Percentiles rank a stretch among this genome's conserved stretches.
phyloP scores from a whole-genome alignment of 306 rosid genomes.

The Benincasa hispida region DNA sequence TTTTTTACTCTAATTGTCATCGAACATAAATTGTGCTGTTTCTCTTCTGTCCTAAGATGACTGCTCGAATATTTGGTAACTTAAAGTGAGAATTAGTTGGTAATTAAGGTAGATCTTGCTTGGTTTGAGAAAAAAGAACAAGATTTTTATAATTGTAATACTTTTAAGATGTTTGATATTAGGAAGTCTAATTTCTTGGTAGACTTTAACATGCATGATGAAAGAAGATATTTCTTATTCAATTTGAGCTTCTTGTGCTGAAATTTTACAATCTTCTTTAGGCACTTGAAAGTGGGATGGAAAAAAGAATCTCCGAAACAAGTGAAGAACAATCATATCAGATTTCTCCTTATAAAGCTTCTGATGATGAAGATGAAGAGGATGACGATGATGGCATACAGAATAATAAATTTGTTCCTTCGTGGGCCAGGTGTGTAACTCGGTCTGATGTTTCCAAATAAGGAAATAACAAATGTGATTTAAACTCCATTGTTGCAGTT shows the following conservation, averaged over 20 bases:
- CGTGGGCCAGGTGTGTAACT: constrained; percentile 77
- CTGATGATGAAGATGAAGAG: constrained; percentile 85
- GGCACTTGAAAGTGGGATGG: constrained; percentile 30
- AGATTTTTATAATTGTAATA: neutral
- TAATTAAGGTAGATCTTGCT: neutral
- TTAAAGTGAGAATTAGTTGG: neutral
- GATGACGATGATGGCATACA: constrained; percentile 24
- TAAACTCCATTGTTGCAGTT: neutral
- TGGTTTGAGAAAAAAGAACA: neutral
- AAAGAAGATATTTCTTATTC: too few species aligned
- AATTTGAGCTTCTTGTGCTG: constrained; percentile 7
- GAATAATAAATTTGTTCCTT: constrained; percentile 53
- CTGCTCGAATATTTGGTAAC: neutral
- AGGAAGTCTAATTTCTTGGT: neutral
- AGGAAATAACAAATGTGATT: neutral
- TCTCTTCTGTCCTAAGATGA: neutral
- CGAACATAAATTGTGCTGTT: neutral
- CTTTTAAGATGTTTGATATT: neutral
- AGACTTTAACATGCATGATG: too few species aligned
- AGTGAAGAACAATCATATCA: constrained; percentile 59
- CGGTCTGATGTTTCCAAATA: neutral
- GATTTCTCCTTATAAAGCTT: constrained; percentile 76
- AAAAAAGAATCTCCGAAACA: constrained; percentile 15
- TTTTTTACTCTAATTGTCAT: neutral
- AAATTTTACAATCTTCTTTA: constrained; percentile 7